Base-by-base conservation (phyloP, 139 green algal genomes). In the Yamagishiella unicocca region DNA sequence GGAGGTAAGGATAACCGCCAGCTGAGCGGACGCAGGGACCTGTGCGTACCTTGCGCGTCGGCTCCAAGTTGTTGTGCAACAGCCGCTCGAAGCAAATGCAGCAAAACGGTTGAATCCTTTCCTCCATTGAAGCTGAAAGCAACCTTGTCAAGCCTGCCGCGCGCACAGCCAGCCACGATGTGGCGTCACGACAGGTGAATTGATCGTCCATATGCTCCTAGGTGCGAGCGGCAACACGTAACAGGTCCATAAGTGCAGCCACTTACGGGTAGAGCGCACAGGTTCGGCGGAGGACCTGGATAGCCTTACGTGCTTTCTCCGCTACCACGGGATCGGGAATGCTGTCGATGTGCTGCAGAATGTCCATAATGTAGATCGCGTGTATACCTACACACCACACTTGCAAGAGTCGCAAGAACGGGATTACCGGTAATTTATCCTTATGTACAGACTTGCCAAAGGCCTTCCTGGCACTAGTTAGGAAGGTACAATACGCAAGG, bases 121-220 rank as follows among this genome's bases (percentile, higher is more conserved):
- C 97, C 97, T 9, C 96, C 96, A 77, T 99, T 99, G 91, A 99
- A 99, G 90, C 95, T 98, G 77, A 98, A 94, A 0, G 97, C 96
- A 9, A 97, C 55, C 66, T 92, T 84, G n/a, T 87, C 31, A 5
- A 78, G 78, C 35, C 95, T 97, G 91, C 38, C 17, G 50, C 14
- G 50, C 50, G 17, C 14, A 17, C 12, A 58, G 17, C 12, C 50
- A n/a, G n/a, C n/a, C n/a, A n/a, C n/a, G n/a, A n/a, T n/a, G n/a
- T n/a, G n/a, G n/a, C n/a, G n/a, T n/a, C n/a, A n/a, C n/a, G n/a
- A n/a, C n/a, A n/a, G n/a, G n/a, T n/a, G n/a, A n/a, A n/a, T n/a
- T n/a, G n/a, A n/a, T n/a, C n/a, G n/a, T n/a, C n/a, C n/a, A n/a
- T n/a, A n/a, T n/a, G n/a, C n/a, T n/a, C n/a, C n/a, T n/a, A n/a